Conservation (phyloP, 2,329 filamentous ascomycete species). For the Colletotrichum cereale region DNA sequence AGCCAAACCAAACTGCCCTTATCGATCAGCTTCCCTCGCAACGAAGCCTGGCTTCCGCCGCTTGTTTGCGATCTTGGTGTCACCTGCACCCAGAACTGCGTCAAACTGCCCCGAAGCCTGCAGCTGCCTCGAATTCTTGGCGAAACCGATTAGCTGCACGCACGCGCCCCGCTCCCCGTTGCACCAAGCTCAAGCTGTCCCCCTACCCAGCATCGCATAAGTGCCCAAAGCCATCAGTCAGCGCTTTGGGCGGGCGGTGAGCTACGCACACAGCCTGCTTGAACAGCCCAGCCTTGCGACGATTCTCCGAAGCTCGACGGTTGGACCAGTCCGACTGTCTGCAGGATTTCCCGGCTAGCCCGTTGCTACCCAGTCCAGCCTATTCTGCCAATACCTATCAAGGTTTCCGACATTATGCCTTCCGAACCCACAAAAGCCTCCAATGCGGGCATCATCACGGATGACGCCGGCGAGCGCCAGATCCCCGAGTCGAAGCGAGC, state of each 20-base stretch:
- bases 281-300: constrained; percentile 6
- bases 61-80: constrained; percentile 13
- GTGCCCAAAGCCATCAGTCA: constrained; percentile 6
- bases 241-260: constrained; percentile 16
- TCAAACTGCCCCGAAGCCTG: constrained; percentile 30
- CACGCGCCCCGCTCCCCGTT: background rate
- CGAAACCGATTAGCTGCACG: constrained; percentile 13
- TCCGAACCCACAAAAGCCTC: constrained; percentile 58
- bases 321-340: constrained; percentile 4
- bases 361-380: constrained; percentile 1
- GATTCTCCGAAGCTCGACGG: background rate
- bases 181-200: constrained; percentile 11
- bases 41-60: constrained; percentile 19
- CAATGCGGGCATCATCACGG: constrained; percentile 81
- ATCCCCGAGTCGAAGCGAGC: constrained; percentile 89
- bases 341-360: background rate
- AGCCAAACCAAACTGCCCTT: constrained; percentile 9
- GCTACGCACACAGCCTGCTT: constrained; percentile 14
- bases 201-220: constrained; percentile 14
- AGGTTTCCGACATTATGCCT: constrained; percentile 48
- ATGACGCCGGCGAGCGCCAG: constrained; percentile 82
- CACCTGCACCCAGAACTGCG: background rate
- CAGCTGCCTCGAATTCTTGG: constrained; percentile 17
- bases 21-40: constrained; percentile 3
- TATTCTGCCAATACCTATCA: background rate